Evolutionary conservation across 176 grass and related monocot species (phyloP).

Genomic region (Oryza glaberrima): DNA sequence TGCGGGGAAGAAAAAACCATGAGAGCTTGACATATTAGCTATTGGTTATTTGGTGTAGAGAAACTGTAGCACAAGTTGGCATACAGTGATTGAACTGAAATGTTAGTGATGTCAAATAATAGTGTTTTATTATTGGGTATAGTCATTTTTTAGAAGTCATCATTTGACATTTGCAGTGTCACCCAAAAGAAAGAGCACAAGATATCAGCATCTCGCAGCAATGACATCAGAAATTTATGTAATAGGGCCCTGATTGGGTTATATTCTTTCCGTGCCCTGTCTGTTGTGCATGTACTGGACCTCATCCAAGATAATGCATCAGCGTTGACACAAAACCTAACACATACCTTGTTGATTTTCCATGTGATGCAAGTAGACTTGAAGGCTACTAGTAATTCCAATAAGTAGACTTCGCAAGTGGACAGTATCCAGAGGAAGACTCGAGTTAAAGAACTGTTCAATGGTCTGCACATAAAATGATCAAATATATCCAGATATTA

Average conservation of each 20-base stretch:
- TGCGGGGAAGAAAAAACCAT: neutral
- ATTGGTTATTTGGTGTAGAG: neutral
- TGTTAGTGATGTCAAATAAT: neutral
- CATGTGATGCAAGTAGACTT: conserved; percentile 84
- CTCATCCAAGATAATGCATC: conserved; percentile 23
- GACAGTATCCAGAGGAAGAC: conserved; percentile 65
- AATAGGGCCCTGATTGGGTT: neutral
- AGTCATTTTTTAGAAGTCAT: neutral
- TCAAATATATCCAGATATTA: conserved; percentile 29
- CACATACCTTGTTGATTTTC: conserved; percentile 87
- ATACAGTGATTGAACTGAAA: neutral
- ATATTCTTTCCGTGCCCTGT: neutral
- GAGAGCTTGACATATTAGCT: neutral
- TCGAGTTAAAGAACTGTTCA: conserved; percentile 82
- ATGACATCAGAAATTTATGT: neutral
- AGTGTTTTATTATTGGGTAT: neutral
- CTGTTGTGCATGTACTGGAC: neutral
- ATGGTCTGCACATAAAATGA: conserved; percentile 64
- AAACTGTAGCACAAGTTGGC: neutral
- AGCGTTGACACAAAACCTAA: conserved; percentile 10
- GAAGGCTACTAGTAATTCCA: conserved; percentile 70
- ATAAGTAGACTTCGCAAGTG: conserved; percentile 88
- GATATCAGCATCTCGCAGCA: neutral
- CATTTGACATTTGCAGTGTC: neutral
- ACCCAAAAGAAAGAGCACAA: neutral